Evolutionary conservation across 1,284 basidiomycete species (phyloP).

Genomic region (Melampsora larici-populina): DNA sequence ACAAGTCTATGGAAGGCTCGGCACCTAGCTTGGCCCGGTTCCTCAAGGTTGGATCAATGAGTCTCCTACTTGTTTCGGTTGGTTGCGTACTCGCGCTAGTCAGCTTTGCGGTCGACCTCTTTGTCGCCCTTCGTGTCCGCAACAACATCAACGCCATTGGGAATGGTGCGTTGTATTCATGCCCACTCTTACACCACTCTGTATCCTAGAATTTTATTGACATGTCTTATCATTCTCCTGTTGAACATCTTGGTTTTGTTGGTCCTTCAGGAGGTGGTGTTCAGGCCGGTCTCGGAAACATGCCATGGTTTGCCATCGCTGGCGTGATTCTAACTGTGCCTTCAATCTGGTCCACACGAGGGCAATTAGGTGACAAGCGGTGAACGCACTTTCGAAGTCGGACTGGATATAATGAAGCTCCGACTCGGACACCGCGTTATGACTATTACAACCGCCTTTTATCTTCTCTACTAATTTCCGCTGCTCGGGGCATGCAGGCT

Average conservation of each 20-base stretch:
- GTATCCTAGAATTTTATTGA: background rate
- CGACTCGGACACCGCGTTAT: background rate
- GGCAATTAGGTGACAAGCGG: constrained; percentile 9
- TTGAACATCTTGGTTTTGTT: background rate
- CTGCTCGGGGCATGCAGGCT: background rate
- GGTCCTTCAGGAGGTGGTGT: constrained; percentile 7
- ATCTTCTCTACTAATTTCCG: background rate
- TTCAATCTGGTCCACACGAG: constrained; percentile 33
- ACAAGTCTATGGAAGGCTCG: constrained; percentile 31
- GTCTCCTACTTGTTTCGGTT: constrained; percentile 19
- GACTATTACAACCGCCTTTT: background rate
- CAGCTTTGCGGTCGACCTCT: constrained; percentile 9
- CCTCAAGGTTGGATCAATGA: constrained; percentile 15
- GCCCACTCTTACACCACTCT: background rate
- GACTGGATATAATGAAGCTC: background rate
- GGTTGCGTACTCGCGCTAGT: constrained; percentile 1
- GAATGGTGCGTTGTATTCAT: constrained; percentile 6
- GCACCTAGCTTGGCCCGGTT: constrained; percentile 19
- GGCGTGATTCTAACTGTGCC: constrained; percentile 10
- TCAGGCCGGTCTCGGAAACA: constrained; percentile 30
- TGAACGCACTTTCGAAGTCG: background rate
- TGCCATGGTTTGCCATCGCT: constrained; percentile 26
- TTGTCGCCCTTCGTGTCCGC: constrained; percentile 12
- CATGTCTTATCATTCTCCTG: background rate
- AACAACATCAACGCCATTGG: constrained; percentile 33